Evolutionary conservation across 805 yeast species (phyloP), one percentile per base, ranked within the genome.

Genomic region (Candida jianshihensis): DNA sequence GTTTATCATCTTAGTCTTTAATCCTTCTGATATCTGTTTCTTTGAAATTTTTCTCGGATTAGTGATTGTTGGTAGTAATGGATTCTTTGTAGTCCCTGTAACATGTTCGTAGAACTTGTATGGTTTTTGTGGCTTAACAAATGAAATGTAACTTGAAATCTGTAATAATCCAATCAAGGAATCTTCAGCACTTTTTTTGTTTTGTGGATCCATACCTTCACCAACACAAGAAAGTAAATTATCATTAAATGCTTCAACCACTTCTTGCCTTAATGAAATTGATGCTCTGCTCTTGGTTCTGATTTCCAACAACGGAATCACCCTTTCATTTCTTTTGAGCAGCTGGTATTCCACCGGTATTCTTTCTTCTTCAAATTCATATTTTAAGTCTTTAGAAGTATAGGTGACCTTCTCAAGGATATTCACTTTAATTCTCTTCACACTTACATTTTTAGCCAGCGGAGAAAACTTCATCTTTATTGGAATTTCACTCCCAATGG

Each of bases 391-490:
- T 40, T 71, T 74, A 8, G 85, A 75, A 7, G 68, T 70, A 53
- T 78, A 81, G 0, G 83, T 71, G 8, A 81, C 70, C 40, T 78
- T 70, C 51, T 84, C 92, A 39, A 79, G 62, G 11, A 83, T 68
- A 42, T 80, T 80, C 36, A 83, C 68, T 40, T 75, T 73, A 35
- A 84, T 65, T 46, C 89, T 63, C 42, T 79, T 82, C 25, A 84
- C 58, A 3, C 66, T 63, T 5, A 84, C 67, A 35, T 73, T 71
- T 55, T 83, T 82, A 5, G 69, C 71, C 41, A 81, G 50, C 0
- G 94, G 92, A 0, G 75, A 70, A 18, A 84, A 61, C 51, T 79
- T 81, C 47, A 84, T 68, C 48, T 74, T 79, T 16, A 84, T 62
- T 18, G 59, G 83, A 49, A 61, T 60, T 63, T 71, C 76, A 11